A percentile compares a stretch with the other conserved stretches of the same genome.
These are phyloP conservation scores for Xylaria sp. DNA, from an alignment of 2,329 filamentous ascomycete genomes.

Conservation along the genomic window DNA sequence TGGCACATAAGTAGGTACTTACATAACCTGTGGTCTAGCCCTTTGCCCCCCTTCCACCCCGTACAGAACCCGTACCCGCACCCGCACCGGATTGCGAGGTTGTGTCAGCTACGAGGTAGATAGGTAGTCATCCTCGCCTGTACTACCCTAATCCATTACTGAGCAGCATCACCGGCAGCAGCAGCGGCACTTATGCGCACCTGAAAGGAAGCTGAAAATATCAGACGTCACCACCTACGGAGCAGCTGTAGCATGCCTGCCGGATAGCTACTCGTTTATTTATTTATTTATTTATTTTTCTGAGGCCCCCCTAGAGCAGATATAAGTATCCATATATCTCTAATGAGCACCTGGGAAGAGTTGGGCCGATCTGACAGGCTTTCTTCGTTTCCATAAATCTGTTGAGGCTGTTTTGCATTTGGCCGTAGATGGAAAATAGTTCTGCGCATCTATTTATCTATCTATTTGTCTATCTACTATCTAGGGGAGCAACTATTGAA, in stretches of 20 bases:
- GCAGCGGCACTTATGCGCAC: background rate
- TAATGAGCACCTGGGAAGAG: too few relatives aligned
- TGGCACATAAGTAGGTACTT: too few relatives aligned
- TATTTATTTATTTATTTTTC: background rate
- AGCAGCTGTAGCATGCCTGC: conserved; percentile 14
- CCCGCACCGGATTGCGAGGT: background rate
- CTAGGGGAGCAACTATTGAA: conserved; percentile 5
- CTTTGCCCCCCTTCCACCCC: background rate
- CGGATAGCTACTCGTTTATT: conserved; percentile 1
- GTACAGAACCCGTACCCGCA: background rate
- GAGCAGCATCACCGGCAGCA: background rate
- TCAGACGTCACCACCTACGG: conserved; percentile 9
- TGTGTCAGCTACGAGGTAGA: background rate
- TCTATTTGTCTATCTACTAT: too few relatives aligned
- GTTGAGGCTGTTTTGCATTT: background rate
- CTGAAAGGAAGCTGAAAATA: conserved; percentile 23
- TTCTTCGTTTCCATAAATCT: background rate
- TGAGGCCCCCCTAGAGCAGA: background rate
- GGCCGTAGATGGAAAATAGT: background rate
- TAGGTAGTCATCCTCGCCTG: background rate
- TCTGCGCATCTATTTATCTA: background rate
- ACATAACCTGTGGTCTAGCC: background rate
- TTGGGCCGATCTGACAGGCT: conserved; percentile 28
- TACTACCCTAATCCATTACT: conserved; percentile 2
- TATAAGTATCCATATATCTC: too few relatives aligned